These are phyloP conservation scores for Wickerhamomyces sydowiorum DNA, from an alignment of 805 yeast species.

Conservation along the genomic window DNA sequence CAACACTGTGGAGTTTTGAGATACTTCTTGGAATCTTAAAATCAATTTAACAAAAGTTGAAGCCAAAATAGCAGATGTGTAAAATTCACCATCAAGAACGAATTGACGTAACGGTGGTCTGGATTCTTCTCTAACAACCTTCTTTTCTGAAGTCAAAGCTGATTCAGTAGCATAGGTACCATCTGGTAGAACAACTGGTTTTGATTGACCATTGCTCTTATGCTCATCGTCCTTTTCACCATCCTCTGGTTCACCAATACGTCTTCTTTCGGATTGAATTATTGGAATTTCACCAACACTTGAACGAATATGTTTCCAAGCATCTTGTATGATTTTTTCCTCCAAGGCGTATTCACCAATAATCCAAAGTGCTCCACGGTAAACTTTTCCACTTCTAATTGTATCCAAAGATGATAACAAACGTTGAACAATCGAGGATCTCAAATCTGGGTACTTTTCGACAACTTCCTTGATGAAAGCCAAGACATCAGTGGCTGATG, in stretches of 20 bases:
- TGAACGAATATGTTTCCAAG: slow-evolving; percentile 83
- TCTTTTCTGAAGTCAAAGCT: slow-evolving; percentile 54
- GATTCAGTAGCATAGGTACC: slow-evolving; percentile 98
- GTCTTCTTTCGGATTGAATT: slow-evolving; percentile 60
- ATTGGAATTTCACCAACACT: slow-evolving; percentile 92
- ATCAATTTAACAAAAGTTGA: slow-evolving; percentile 86
- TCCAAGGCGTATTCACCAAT: slow-evolving; percentile 85
- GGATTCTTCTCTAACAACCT: slow-evolving; percentile 27
- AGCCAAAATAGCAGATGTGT: slow-evolving; percentile 81
- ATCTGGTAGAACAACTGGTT: slow-evolving; percentile 92
- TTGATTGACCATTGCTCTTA: slow-evolving; percentile 33
- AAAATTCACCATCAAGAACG: slow-evolving; percentile 83
- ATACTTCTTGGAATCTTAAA: slow-evolving; percentile 59
- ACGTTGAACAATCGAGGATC: slow-evolving; percentile 57
- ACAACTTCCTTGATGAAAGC: slow-evolving; percentile 92
- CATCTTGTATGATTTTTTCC: slow-evolving; percentile 64
- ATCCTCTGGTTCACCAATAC: slow-evolving; percentile 30
- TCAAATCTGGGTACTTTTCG: slow-evolving; percentile 81
- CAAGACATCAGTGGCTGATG: slow-evolving; percentile 85
- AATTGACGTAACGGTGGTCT: slow-evolving; percentile 77
- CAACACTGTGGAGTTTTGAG: slow-evolving; percentile 47
- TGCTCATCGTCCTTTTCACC: slow-evolving; percentile 23
- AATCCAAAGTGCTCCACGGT: slow-evolving; percentile 92
- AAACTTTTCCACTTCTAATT: slow-evolving; percentile 83
- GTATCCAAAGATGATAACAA: slow-evolving; percentile 56